phyloP scores from a whole-genome alignment of 2,329 filamentous ascomycete genomes.

The Cercospora sesami region DNA sequence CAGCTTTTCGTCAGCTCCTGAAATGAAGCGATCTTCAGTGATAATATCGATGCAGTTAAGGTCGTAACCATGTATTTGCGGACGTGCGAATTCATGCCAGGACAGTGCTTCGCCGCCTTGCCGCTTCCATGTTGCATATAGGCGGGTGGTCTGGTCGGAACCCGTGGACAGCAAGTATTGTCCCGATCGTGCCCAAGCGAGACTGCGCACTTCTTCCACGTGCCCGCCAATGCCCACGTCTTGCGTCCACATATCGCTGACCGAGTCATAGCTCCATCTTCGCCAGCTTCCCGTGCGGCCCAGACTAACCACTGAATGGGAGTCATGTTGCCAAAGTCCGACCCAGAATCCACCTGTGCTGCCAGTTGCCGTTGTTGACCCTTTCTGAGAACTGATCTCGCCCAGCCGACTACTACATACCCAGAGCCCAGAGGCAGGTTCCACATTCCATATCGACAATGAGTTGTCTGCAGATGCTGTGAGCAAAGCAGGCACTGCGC shows the following conservation, averaged over 20 bases:
- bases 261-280: slow-evolving; percentile 68
- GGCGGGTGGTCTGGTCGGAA: slow-evolving; percentile 86
- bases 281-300: slow-evolving; percentile 94
- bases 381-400: slow-evolving; percentile 92
- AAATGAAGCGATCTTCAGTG: slow-evolving; percentile 75
- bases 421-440: slow-evolving; percentile 84
- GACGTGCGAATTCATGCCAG: slow-evolving; percentile 94
- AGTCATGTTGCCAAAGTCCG: slow-evolving; percentile 83
- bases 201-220: slow-evolving; percentile 73
- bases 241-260: slow-evolving; percentile 71
- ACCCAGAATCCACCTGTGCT: slow-evolving; percentile 97
- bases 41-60: slow-evolving; percentile 88
- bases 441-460: slow-evolving; percentile 86
- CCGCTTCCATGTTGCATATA: slow-evolving; percentile 77
- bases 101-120: slow-evolving; percentile 47
- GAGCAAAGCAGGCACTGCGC: slow-evolving; percentile 56
- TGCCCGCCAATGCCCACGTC: slow-evolving; percentile 79
- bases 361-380: slow-evolving; percentile 92
- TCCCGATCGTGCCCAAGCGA: slow-evolving; percentile 81
- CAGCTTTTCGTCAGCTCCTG: slow-evolving; percentile 96
- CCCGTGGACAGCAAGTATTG: slow-evolving; percentile 85
- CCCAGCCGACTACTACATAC: slow-evolving; percentile 80
- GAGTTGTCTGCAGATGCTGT: slow-evolving; percentile 96
- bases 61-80: slow-evolving; percentile 97
- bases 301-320: slow-evolving; percentile 73